Percentiles rank a stretch among this genome's conserved stretches.
Conservation (phyloP, 139 green algal genomes). For the Auxenochlorella protothecoides region DNA sequence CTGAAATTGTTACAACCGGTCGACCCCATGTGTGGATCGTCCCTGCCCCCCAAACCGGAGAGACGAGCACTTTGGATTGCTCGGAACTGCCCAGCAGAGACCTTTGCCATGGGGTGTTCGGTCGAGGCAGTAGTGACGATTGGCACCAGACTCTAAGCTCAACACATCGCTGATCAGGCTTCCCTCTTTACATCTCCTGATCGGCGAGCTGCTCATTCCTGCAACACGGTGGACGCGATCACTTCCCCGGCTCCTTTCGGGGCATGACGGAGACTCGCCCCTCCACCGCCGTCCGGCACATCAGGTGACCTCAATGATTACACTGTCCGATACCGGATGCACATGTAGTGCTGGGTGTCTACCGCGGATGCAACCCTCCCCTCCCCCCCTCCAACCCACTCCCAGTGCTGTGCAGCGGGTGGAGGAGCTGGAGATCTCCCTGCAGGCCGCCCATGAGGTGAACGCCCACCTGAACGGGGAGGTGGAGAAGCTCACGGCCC, state of each 20-base stretch:
- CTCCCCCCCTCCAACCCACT: background rate
- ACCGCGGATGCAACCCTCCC: background rate
- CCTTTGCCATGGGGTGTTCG: too few relatives aligned
- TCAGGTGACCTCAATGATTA: background rate
- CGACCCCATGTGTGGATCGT: too few relatives aligned
- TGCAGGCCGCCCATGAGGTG: conserved; percentile 29
- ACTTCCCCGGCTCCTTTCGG: background rate
- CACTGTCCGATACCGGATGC: background rate
- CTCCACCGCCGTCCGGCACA: background rate
- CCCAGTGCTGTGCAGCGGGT: conserved; percentile 1
- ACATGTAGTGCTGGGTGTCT: background rate
- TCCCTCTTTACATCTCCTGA: too few relatives aligned
- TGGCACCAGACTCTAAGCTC: too few relatives aligned
- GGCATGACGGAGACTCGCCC: background rate
- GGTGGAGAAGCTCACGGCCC: conserved; percentile 12
- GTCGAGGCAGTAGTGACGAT: too few relatives aligned
- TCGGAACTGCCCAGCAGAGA: too few relatives aligned
- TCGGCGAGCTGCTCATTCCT: too few relatives aligned
- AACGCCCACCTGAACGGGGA: conserved; percentile 31
- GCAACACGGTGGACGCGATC: too few relatives aligned
- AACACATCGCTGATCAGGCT: too few relatives aligned
- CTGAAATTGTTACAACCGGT: too few relatives aligned
- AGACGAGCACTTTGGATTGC: too few relatives aligned
- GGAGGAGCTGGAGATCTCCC: conserved; percentile 25
- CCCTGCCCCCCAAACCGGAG: too few relatives aligned